These are phyloP conservation scores for Pseudocercospora musae DNA, from an alignment of 2,329 filamentous ascomycete species.

Conservation along the genomic window DNA sequence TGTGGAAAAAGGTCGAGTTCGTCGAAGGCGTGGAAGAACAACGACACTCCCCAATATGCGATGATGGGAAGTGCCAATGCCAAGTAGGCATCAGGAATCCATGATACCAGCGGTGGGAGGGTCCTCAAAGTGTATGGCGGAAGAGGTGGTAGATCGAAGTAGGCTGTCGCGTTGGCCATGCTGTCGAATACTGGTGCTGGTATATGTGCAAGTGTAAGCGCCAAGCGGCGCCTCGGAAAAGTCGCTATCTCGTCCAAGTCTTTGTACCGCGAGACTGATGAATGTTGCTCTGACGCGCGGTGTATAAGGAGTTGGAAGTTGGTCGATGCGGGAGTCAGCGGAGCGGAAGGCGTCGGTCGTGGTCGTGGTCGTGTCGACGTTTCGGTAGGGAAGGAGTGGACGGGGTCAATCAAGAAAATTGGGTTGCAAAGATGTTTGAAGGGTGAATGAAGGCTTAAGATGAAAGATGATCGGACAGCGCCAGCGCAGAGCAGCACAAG, in stretches of 20 bases:
- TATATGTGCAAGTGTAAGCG: slow-evolving; percentile 2
- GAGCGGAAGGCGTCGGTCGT: not conserved
- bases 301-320: slow-evolving; percentile 7
- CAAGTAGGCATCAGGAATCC: slow-evolving; percentile 77
- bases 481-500: not conserved
- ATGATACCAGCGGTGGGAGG: slow-evolving; percentile 68
- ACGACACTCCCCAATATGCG: slow-evolving; percentile 83
- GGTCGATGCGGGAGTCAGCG: slow-evolving; percentile 6
- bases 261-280: not conserved
- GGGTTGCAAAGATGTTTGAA: not conserved
- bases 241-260: not conserved
- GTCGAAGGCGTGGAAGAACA: slow-evolving; percentile 86
- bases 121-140: slow-evolving; percentile 73
- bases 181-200: slow-evolving; percentile 3
- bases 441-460: not conserved
- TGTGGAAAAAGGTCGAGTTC: slow-evolving; percentile 79
- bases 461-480: not conserved
- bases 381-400: slow-evolving; percentile 16
- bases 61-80: slow-evolving; percentile 72
- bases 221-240: slow-evolving; percentile 9
- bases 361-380: not conserved
- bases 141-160: slow-evolving; percentile 72
- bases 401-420: slow-evolving; percentile 8
- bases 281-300: not conserved
- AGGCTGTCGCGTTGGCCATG: slow-evolving; percentile 44